Conservation (phyloP, 176 grass and related monocot genomes). For the Themeda triandra region DNA sequence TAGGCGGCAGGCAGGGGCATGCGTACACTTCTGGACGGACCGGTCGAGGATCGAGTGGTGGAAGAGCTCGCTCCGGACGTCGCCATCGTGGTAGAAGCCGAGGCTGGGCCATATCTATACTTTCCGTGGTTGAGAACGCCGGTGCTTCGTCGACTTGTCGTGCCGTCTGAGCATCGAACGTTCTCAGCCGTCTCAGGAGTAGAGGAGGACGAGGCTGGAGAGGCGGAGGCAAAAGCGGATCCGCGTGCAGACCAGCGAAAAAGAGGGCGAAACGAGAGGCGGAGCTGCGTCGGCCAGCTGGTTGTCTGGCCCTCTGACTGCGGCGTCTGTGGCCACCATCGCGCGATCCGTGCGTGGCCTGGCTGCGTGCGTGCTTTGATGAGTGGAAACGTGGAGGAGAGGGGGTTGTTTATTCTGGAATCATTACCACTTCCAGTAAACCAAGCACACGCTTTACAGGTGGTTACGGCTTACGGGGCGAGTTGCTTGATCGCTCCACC, state of each 20-base stretch:
- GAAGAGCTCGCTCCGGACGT: neutral
- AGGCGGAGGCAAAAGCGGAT: neutral
- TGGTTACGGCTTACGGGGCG: too few species aligned
- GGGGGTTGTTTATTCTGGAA: neutral
- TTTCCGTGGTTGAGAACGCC: neutral
- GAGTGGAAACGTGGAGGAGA: neutral
- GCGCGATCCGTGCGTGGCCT: neutral
- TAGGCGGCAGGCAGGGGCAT: neutral
- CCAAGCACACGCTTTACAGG: neutral
- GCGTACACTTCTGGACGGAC: neutral
- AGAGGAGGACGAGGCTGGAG: too few species aligned
- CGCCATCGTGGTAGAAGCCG: neutral
- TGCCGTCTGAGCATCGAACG: conserved; percentile 5
- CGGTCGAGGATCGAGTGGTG: neutral
- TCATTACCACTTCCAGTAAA: neutral
- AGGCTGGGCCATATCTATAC: neutral
- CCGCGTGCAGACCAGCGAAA: neutral
- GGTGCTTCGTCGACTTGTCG: neutral
- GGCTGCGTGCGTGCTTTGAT: neutral
- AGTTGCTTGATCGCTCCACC: neutral
- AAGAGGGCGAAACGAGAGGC: conserved; percentile 10
- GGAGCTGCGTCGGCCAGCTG: neutral
- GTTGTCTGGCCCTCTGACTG: too few species aligned
- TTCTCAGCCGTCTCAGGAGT: neutral
- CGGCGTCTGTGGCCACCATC: neutral